Evolutionary conservation across 495 filamentous ascomycete genomes (phyloP), one percentile per base, ranked within the genome.

Genomic region (Penicillium soppii): DNA sequence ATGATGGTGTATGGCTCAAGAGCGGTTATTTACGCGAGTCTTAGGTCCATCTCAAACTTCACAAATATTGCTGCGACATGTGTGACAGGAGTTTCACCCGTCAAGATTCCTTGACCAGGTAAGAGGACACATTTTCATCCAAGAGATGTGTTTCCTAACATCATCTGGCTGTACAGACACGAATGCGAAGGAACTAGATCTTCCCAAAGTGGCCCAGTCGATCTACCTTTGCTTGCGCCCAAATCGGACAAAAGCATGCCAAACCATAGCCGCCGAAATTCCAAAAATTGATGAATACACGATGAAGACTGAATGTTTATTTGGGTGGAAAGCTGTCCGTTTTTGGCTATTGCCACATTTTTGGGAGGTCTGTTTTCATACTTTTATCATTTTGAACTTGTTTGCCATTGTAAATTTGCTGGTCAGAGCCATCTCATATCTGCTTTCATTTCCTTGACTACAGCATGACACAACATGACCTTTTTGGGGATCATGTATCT

Each of bases 31-130:
- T 12, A 35, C 16, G 3, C 7, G 6, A n/a, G 19, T 44, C 6
- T 5, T 27, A 81, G 78, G 72, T 92, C 37, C 90, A 95, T 69
- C 76, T 84, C 62, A 89, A 88, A 12, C 30, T 46, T 17, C 41
- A 25, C 16, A 47, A 19, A 10, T 47, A 36, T 32, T 25, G 21
- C 21, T 47, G 44, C 26, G 44, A 47, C 1, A 9, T 4, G 15
- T 51, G 48, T 29, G 39, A 43, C 13, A 20, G 21, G n/a, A 20
- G 29, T 17, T 51, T 35, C 30, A 51, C 27, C 30, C 48, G 39
- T 9, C 26, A 27, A 12, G 27, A 44, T 27, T 43, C 26, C 20
- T 30, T 43, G 2, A 22, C 15, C 15, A 51, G 48, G 48, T 51
- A 43, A 21, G 27, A 35, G 29, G 3, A 22, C 12, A 22, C 12